These are phyloP conservation scores for Podosphaera xanthii DNA, from an alignment of 2,329 filamentous ascomycete genomes.

Conservation along the genomic window DNA sequence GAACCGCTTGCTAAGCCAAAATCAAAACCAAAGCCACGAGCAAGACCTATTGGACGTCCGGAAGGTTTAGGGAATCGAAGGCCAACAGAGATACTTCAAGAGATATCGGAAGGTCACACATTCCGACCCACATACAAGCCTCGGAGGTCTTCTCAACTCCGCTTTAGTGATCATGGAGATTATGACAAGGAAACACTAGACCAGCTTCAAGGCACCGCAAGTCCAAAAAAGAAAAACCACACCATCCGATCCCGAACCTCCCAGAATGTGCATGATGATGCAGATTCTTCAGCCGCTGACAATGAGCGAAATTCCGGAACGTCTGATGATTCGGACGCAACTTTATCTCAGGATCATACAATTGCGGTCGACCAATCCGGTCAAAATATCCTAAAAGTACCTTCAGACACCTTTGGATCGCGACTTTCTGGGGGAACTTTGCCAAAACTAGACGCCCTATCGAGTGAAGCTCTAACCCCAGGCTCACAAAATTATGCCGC, in stretches of 20 bases:
- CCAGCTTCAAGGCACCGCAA: slow-evolving; percentile 9
- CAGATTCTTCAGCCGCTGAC: slow-evolving; percentile 12
- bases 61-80: neutral
- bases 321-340: slow-evolving; percentile 13
- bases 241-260: slow-evolving; percentile 7
- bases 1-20: neutral
- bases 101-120: neutral
- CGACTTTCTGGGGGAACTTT: neutral
- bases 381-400: neutral
- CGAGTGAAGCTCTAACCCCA: neutral
- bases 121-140: slow-evolving; percentile 15
- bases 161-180: slow-evolving; percentile 13
- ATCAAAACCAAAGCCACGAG: neutral
- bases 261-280: slow-evolving; percentile 4
- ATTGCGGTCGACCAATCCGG: neutral
- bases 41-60: neutral
- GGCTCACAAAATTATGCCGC: no score
- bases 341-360: slow-evolving; percentile 6
- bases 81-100: neutral
- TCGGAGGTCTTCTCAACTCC: slow-evolving; percentile 15
- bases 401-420: neutral
- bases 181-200: slow-evolving; percentile 12
- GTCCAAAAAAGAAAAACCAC: slow-evolving; percentile 6
- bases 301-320: slow-evolving; percentile 14
- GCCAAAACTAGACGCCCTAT: neutral